phyloP scores from a whole-genome alignment of 164 flowering plant species.

The Pachysandra terminalis region DNA sequence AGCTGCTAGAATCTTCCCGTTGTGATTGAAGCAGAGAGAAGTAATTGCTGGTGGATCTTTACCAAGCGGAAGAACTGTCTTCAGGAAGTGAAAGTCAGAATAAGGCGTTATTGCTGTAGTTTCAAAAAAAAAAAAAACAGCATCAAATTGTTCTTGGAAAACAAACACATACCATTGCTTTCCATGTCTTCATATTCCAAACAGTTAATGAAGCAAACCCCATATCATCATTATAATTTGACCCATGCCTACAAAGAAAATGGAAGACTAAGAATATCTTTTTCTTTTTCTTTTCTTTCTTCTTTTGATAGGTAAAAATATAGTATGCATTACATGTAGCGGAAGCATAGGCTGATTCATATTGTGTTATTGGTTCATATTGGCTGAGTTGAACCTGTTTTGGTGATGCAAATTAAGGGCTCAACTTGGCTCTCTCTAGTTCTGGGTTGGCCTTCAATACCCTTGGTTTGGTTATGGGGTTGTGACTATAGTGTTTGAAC shows the following conservation, averaged over 20 bases:
- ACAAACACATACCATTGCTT: slow-evolving; percentile 68
- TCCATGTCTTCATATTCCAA: slow-evolving; percentile 99
- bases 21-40: slow-evolving; percentile 90
- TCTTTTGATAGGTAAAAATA: too few species aligned
- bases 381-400: too few species aligned
- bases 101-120: slow-evolving; percentile 8
- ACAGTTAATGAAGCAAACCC: slow-evolving; percentile 89
- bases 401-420: too few species aligned
- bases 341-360: too few species aligned
- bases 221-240: slow-evolving; percentile 43
- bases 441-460: too few species aligned
- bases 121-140: slow-evolving; percentile 1
- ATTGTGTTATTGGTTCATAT: too few species aligned
- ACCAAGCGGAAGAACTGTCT: slow-evolving; percentile 98
- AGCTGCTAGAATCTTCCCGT: slow-evolving; percentile 95
- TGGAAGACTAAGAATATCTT: neutral
- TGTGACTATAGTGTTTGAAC: too few species aligned
- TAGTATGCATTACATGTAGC: too few species aligned
- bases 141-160: slow-evolving; percentile 7
- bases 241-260: slow-evolving; percentile 41
- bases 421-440: too few species aligned
- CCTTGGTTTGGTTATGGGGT: too few species aligned
- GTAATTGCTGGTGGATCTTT: slow-evolving; percentile 97
- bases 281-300: too few species aligned
- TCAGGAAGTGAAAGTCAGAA: slow-evolving; percentile 37